Evolutionary conservation across 2,329 filamentous ascomycete species (phyloP).

Genomic region (Chaetoscypha palmicola): DNA sequence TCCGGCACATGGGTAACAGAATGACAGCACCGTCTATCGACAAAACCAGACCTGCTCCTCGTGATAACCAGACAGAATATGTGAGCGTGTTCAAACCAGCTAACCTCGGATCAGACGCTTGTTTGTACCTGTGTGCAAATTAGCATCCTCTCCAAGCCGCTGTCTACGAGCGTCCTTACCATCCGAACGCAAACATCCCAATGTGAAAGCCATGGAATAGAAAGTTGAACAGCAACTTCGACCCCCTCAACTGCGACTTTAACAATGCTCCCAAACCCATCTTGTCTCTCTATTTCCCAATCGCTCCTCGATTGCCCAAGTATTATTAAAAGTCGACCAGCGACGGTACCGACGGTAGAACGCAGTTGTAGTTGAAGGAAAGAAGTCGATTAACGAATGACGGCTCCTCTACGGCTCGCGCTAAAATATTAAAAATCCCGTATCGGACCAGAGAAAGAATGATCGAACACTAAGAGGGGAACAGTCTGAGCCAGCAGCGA

Average conservation of each 20-base stretch:
- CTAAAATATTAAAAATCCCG: slow-evolving; percentile 28
- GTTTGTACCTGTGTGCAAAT: slow-evolving; percentile 60
- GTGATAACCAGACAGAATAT: slow-evolving; percentile 92
- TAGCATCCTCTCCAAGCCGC: slow-evolving; percentile 16
- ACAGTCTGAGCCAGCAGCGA: slow-evolving; percentile 55
- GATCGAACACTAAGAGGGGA: slow-evolving; percentile 35
- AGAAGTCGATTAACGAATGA: slow-evolving; percentile 23
- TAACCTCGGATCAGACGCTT: slow-evolving; percentile 60
- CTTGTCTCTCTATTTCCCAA: slow-evolving; percentile 13
- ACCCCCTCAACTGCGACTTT: slow-evolving; percentile 58
- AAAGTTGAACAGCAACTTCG: slow-evolving; percentile 72
- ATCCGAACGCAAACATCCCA: slow-evolving; percentile 75
- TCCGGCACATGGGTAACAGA: slow-evolving; percentile 89
- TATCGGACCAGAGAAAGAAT: slow-evolving; percentile 30
- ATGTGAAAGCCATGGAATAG: slow-evolving; percentile 76
- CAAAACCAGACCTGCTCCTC: slow-evolving; percentile 82
- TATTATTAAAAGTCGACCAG: slow-evolving; percentile 47
- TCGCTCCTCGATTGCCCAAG: slow-evolving; percentile 12
- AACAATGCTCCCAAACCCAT: slow-evolving; percentile 30
- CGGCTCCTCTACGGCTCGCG: slow-evolving; percentile 13
- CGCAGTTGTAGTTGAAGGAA: slow-evolving; percentile 26
- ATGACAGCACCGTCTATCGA: slow-evolving; percentile 82
- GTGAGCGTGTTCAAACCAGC: slow-evolving; percentile 71
- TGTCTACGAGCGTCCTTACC: slow-evolving; percentile 48
- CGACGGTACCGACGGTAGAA: slow-evolving; percentile 36